phyloP scores from a whole-genome alignment of 164 flowering plant species.

The Dillenia turbinata region DNA sequence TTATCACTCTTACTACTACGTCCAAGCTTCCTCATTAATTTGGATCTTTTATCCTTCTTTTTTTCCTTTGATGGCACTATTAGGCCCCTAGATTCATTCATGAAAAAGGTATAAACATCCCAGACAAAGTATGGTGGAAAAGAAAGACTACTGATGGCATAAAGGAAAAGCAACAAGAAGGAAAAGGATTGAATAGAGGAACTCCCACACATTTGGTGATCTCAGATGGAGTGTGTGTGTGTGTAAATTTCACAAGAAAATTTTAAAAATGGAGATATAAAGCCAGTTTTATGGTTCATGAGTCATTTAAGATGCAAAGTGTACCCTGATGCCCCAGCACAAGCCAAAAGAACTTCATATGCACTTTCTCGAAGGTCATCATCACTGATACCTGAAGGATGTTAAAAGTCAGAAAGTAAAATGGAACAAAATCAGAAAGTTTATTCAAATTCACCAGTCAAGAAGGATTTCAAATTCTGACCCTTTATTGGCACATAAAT shows the following conservation, averaged over 20 bases:
- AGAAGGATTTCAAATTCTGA: too few relatives aligned
- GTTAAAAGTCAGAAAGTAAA: slow-evolving; percentile 3
- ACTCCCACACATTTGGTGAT: too few relatives aligned
- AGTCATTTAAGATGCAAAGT: slow-evolving; percentile 6
- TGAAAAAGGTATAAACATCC: neutral
- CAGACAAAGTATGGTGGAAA: neutral
- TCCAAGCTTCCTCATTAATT: slow-evolving; percentile 83
- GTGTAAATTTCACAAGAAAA: neutral
- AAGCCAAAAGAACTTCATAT: slow-evolving; percentile 86
- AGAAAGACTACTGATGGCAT: neutral
- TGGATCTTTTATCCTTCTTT: slow-evolving; percentile 83
- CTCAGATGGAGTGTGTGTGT: too few relatives aligned
- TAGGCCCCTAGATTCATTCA: slow-evolving; percentile 56
- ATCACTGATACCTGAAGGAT: slow-evolving; percentile 73
- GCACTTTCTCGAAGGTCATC: slow-evolving; percentile 98
- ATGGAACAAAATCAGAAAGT: neutral
- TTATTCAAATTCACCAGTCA: too few relatives aligned
- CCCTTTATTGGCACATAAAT: too few relatives aligned
- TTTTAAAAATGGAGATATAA: neutral
- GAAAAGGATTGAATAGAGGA: neutral
- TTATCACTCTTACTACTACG: slow-evolving; percentile 81
- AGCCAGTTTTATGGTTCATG: neutral
- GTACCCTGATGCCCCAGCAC: slow-evolving; percentile 96
- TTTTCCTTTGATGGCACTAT: slow-evolving; percentile 86
- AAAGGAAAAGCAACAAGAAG: neutral